These are phyloP conservation scores for Calonectria ilicicola DNA, from an alignment of 2,329 filamentous ascomycete species.

Conservation along the genomic window DNA sequence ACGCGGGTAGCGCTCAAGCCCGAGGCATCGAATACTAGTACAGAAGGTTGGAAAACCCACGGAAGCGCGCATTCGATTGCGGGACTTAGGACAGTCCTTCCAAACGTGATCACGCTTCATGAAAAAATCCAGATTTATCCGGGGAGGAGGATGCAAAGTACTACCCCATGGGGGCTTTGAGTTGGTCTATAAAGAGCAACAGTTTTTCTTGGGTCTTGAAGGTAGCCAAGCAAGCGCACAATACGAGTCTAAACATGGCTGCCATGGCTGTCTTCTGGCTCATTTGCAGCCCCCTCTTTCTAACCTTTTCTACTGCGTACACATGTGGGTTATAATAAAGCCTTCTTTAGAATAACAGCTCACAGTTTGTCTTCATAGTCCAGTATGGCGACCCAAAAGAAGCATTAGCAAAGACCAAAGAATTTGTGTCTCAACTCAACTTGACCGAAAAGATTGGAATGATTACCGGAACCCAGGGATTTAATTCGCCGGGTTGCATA, in stretches of 20 bases:
- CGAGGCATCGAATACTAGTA: not conserved
- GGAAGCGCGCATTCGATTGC: not conserved
- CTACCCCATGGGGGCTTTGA: not conserved
- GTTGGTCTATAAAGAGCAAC: not conserved
- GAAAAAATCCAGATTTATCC: not conserved
- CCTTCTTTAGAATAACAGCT: too few species aligned
- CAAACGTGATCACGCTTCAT: not conserved
- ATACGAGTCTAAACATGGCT: not conserved
- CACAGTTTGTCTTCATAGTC: not conserved
- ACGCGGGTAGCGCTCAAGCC: not conserved
- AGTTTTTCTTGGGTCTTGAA: too few species aligned
- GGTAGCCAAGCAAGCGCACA: not conserved
- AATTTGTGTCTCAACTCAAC: conserved; percentile 6
- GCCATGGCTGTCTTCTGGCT: not conserved
- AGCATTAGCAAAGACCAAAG: not conserved
- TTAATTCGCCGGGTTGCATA: not conserved
- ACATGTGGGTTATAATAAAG: not conserved
- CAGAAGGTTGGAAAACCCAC: too few species aligned
- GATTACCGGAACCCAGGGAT: not conserved
- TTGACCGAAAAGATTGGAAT: conserved; percentile 3
- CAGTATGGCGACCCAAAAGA: not conserved
- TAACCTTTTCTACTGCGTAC: not conserved
- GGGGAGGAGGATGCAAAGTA: not conserved
- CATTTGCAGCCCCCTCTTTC: not conserved
- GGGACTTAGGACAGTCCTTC: not conserved